These are phyloP conservation scores for Astrocystis sublimbata DNA, from an alignment of 495 filamentous ascomycete species.

Conservation along the genomic window DNA sequence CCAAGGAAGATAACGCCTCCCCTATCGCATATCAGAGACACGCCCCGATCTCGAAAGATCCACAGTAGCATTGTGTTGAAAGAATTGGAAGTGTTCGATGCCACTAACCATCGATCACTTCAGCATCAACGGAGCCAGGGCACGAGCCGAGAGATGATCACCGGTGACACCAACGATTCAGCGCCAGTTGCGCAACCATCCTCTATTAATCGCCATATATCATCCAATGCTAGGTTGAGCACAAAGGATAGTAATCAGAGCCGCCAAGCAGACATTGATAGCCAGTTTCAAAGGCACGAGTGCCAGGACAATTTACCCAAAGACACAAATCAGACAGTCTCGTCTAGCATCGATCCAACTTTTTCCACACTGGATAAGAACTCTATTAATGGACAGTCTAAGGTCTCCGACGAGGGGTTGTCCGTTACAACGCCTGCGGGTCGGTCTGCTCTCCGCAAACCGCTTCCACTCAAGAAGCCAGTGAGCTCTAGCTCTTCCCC, in stretches of 20 bases:
- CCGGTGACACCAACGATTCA: not conserved
- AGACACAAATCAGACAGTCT: not conserved
- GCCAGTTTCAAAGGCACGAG: not conserved
- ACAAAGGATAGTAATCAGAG: not conserved
- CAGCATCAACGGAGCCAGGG: not conserved
- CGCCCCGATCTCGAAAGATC: not conserved
- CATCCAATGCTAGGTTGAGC: not conserved
- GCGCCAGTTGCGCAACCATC: not conserved
- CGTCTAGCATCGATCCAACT: not conserved
- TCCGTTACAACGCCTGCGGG: not conserved
- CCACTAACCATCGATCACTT: slow-evolving; percentile 24
- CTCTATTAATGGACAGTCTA: not conserved
- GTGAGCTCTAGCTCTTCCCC: not conserved
- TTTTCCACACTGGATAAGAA: not conserved
- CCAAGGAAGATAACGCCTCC: not conserved
- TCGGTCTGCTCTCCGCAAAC: not conserved
- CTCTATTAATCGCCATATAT: not conserved
- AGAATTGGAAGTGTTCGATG: slow-evolving; percentile 31
- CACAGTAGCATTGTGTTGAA: slow-evolving; percentile 23
- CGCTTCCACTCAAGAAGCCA: slow-evolving; percentile 4
- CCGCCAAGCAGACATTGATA: not conserved
- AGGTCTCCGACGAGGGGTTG: not conserved
- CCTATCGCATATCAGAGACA: not conserved
- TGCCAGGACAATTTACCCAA: not conserved
- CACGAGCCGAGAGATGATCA: not conserved